These are phyloP conservation scores for Sporormia fimetaria DNA, from an alignment of 495 filamentous ascomycete species.

Conservation along the genomic window DNA sequence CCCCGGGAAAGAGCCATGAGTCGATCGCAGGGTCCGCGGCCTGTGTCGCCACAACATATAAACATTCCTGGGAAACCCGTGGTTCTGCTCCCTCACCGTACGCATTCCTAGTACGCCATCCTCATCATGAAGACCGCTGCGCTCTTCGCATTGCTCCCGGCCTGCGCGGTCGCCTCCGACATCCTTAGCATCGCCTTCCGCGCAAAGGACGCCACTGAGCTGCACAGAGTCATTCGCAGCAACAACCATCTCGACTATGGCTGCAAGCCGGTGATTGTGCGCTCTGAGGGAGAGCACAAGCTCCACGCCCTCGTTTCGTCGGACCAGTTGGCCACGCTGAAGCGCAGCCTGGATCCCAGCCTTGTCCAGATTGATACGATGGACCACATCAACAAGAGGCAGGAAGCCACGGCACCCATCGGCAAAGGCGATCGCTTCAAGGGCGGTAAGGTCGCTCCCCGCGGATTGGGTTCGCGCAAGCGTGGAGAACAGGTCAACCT, in stretches of 20 bases:
- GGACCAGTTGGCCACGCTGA: conserved; percentile 1
- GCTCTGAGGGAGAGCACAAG: conserved; percentile 8
- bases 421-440: conserved; percentile 30
- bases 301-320: conserved; percentile 4
- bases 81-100: too few relatives aligned
- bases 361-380: conserved; percentile 6
- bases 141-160: conserved; percentile 3
- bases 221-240: conserved; percentile 4
- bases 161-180: conserved; percentile 1
- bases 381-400: conserved; percentile 8
- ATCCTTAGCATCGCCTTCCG: conserved; percentile 5
- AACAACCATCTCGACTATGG: conserved; percentile 13
- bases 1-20: too few relatives aligned
- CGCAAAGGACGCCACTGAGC: neutral
- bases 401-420: conserved; percentile 19
- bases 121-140: conserved; percentile 7
- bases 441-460: conserved; percentile 24
- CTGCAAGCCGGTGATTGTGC: conserved; percentile 8
- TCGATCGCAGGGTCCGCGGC: too few relatives aligned
- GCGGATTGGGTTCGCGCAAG: conserved; percentile 24
- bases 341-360: conserved; percentile 3
- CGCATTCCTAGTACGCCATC: too few relatives aligned
- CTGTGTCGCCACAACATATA: too few relatives aligned
- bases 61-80: too few relatives aligned
- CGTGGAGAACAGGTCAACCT: conserved; percentile 1